These are phyloP conservation scores for Rhizopogon salebrosus DNA, from an alignment of 768 basidiomycete genomes.

Conservation along the genomic window DNA sequence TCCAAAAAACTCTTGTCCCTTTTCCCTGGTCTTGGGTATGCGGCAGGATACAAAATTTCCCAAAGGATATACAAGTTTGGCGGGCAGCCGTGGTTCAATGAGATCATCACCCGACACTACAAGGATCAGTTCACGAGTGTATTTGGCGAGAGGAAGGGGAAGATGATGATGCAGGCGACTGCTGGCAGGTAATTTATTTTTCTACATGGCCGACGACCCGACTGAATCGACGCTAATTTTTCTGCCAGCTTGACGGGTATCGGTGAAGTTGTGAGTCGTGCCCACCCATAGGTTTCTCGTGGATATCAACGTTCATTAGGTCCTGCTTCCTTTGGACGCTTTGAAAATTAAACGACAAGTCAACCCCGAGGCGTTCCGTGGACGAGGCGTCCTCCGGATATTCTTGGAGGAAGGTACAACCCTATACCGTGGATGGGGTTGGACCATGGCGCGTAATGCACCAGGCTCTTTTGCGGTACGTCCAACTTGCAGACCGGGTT, in stretches of 20 bases:
- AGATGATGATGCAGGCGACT: constrained; percentile 91
- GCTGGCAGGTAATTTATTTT: constrained; percentile 70
- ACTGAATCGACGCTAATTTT: background rate
- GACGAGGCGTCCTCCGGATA: constrained; percentile 85
- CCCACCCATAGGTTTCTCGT: background rate
- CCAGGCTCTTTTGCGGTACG: constrained; percentile 92
- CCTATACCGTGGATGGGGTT: constrained; percentile 96
- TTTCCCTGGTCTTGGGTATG: constrained; percentile 98
- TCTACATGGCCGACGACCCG: background rate
- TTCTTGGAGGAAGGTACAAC: constrained; percentile 88
- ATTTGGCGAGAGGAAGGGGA: constrained; percentile 94
- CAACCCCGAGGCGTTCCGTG: constrained; percentile 97
- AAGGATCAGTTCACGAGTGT: constrained; percentile 73
- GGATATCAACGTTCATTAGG: constrained; percentile 32
- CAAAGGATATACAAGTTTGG: constrained; percentile 98
- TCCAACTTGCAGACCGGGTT: constrained; percentile 5
- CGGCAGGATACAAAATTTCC: constrained; percentile 94
- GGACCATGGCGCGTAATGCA: constrained; percentile 97
- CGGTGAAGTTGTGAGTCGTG: constrained; percentile 81
- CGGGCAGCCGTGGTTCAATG: constrained; percentile 97
- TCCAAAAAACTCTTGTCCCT: constrained; percentile 75
- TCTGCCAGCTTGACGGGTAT: constrained; percentile 61
- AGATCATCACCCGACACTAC: constrained; percentile 79
- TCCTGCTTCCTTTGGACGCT: constrained; percentile 92
- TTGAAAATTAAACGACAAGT: constrained; percentile 99